phyloP scores from a whole-genome alignment of 371 early-diverging fungal species.

The Mortierella sp. region DNA sequence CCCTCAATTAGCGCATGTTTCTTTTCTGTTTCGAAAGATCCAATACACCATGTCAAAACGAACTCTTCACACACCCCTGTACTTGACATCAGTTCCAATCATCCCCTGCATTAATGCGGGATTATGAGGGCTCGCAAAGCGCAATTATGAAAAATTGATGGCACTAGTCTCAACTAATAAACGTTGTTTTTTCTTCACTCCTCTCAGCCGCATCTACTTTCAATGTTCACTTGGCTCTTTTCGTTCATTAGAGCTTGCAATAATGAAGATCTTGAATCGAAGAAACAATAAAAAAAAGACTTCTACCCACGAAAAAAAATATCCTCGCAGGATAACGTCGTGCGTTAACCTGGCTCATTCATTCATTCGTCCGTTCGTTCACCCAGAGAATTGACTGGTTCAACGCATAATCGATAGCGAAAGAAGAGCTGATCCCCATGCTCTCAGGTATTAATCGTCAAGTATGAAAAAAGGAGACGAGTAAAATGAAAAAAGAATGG shows the following conservation, averaged over 20 bases:
- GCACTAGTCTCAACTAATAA: background rate
- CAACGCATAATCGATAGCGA: too few relatives aligned
- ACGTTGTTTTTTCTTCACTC: slow-evolving; percentile 1
- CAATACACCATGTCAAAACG: background rate
- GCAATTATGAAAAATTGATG: background rate
- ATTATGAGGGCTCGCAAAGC: slow-evolving; percentile 9
- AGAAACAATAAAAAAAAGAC: background rate
- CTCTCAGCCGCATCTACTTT: slow-evolving; percentile 8
- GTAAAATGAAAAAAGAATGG: background rate
- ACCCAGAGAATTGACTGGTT: background rate
- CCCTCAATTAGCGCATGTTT: too few relatives aligned
- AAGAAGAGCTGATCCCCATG: too few relatives aligned
- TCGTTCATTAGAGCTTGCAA: background rate
- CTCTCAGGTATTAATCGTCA: background rate
- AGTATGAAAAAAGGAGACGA: background rate
- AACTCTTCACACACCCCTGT: background rate
- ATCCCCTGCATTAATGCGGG: background rate
- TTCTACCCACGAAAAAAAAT: too few relatives aligned
- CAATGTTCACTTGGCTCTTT: background rate
- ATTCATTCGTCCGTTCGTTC: background rate
- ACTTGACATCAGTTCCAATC: background rate
- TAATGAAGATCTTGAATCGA: background rate
- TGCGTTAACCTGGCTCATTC: too few relatives aligned
- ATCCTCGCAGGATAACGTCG: too few relatives aligned
- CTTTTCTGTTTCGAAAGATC: background rate